Base-by-base conservation (phyloP, 805 yeast species). In the Ogataea zsoltii region DNA sequence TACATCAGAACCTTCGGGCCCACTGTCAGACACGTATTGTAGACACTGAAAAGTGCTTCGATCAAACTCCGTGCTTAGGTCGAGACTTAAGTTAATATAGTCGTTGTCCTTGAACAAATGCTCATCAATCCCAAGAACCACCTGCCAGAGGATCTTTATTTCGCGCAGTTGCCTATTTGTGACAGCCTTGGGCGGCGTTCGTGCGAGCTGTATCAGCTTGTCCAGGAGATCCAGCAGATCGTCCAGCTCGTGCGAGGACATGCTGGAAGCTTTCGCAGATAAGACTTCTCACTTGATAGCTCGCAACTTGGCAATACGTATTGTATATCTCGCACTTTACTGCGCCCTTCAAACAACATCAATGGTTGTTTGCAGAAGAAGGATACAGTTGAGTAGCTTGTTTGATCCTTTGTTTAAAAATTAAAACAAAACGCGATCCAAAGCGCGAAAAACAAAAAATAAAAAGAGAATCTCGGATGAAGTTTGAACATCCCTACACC, bases 71-170 rank as follows among this genome's bases (percentile, higher is more conserved):
- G 55, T 44, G 3, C 40, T 18, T 14, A 56, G 39, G 14, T 42
- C 46, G 12, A 60, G 33, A 9, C 49, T 53, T 18, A 60, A 11
- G 28, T 54, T 48, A 15, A 49, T 44, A 32, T 52, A 55, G 16
- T 44, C 34, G 5, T 48, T 41, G 2, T 49, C 33, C n/a, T 51
- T 45, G 41, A 58, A 60, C 15, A 33, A 1, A 14, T 42, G 44
- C 23, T 53, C 62, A 23, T 56, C 55, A 9, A 58, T 56, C 2
- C 63, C 61, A n/a, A 60, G 39, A 9, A 60, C 39, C 9, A 55
- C 38, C 37, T 56, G 62, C 63, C 63, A 60, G 11, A 53, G 45
- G 1, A 49, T 38, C 35, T 50, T 54, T 14, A 57, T 46, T 11
- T 51, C 51, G 32, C 51, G 43, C 21, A 58, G 36, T 26, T 41